A percentile compares a stretch with the other conserved stretches of the same genome.
phyloP scores from a whole-genome alignment of 176 grass and related monocot species.

The Pharus latifolius region DNA sequence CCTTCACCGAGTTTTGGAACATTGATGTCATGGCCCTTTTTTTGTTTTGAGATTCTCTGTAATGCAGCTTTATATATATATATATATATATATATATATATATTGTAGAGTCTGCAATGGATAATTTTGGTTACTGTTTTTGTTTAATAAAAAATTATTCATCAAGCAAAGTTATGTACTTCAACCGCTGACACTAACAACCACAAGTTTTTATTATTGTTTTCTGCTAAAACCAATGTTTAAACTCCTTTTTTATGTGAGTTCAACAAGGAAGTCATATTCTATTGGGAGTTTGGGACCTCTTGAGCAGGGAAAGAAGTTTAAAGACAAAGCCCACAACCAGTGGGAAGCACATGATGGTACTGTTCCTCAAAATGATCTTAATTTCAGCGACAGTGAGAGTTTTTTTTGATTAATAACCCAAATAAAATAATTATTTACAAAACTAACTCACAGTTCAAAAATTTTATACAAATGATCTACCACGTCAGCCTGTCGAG shows the following conservation, averaged over 20 bases:
- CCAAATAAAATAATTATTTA: too few species aligned
- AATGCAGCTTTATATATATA: too few species aligned
- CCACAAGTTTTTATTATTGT: too few species aligned
- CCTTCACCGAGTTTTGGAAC: background rate
- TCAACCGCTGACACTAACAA: too few species aligned
- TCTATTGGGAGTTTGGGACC: background rate
- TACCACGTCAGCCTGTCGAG: too few species aligned
- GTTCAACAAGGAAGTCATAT: background rate
- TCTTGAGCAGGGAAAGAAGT: conserved; percentile 73
- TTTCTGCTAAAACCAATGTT: background rate
- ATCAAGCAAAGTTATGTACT: background rate
- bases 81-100: too few species aligned
- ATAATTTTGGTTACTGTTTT: background rate
- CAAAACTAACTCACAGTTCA: too few species aligned
- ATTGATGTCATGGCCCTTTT: background rate
- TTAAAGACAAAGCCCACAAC: conserved; percentile 83
- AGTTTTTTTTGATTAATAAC: too few species aligned
- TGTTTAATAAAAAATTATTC: too few species aligned
- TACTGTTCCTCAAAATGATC: conserved; percentile 54
- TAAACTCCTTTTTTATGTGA: background rate
- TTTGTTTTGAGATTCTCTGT: background rate
- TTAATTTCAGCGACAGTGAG: conserved; percentile 90
- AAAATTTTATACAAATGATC: too few species aligned
- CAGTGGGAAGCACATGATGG: conserved; percentile 59
- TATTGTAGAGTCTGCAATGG: background rate